Conservation (phyloP, 495 filamentous ascomycete species). For the Penicillium cosmopolitanum region DNA sequence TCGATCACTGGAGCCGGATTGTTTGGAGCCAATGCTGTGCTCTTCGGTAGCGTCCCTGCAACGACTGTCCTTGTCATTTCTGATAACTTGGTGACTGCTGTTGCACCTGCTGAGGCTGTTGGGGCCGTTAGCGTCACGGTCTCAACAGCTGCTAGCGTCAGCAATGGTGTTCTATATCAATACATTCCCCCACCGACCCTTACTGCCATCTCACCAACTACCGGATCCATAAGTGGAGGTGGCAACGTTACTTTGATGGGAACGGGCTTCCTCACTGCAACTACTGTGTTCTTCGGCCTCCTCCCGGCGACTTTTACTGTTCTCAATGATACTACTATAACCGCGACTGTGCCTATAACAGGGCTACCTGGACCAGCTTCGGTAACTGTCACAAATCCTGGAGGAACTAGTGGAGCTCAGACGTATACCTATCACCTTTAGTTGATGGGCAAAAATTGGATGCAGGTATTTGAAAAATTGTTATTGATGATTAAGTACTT, state of each 20-base stretch:
- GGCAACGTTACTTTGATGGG: constrained; percentile 1
- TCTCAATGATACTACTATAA: constrained; percentile 4
- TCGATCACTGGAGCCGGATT: neutral
- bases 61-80: neutral
- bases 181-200: neutral
- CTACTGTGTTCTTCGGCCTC: constrained; percentile 3
- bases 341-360: neutral
- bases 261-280: constrained; percentile 5
- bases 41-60: neutral
- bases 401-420: constrained; percentile 8
- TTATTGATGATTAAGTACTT: no score
- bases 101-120: neutral
- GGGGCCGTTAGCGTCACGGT: neutral
- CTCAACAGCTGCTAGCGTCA: neutral
- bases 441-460: neutral
- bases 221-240: neutral
- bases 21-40: neutral
- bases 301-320: constrained; percentile 5
- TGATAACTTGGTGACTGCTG: constrained; percentile 4
- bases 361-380: constrained; percentile 1
- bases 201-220: neutral
- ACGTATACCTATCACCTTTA: neutral
- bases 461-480: no score
- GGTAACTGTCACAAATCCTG: neutral
- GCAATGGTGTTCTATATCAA: neutral